phyloP scores from a whole-genome alignment of 1,139 yeast genomes.

The Groenewaldozyma sp. region DNA sequence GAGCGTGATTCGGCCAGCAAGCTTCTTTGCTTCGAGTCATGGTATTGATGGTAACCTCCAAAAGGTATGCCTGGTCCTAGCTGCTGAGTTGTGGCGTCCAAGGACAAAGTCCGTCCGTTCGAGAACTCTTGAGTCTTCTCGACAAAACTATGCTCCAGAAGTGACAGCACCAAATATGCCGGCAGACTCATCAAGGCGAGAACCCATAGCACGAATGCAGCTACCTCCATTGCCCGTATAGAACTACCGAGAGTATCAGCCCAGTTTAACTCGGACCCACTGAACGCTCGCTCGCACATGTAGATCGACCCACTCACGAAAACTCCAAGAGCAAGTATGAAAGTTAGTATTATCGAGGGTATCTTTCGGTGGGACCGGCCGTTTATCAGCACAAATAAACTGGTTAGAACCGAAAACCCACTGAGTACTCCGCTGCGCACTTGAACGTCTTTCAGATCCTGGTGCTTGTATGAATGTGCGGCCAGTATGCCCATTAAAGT shows the following conservation, averaged over 20 bases:
- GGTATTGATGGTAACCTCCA: too few relatives aligned
- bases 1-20: too few relatives aligned
- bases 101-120: too few relatives aligned
- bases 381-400: constrained; percentile 3
- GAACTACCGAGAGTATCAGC: constrained; percentile 2
- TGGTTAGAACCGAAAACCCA: constrained; percentile 1
- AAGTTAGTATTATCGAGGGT: constrained; percentile 7
- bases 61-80: too few relatives aligned
- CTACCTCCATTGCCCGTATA: constrained; percentile 7
- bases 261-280: neutral
- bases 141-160: too few relatives aligned
- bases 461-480: neutral
- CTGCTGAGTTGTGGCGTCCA: too few relatives aligned
- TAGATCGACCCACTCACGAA: constrained; percentile 12
- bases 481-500: neutral
- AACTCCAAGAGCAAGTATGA: constrained; percentile 8
- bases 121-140: too few relatives aligned
- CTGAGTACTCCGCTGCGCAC: constrained; percentile 9
- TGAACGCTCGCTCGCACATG: constrained; percentile 7
- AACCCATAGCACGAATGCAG: constrained; percentile 12
- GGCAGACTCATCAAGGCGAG: constrained; percentile 9
- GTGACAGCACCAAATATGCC: constrained; percentile 8
- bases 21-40: too few relatives aligned
- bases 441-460: neutral
- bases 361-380: constrained; percentile 15